Base-by-base conservation (phyloP, 176 grass and related monocot genomes). In the Oropetium thomaeum region DNA sequence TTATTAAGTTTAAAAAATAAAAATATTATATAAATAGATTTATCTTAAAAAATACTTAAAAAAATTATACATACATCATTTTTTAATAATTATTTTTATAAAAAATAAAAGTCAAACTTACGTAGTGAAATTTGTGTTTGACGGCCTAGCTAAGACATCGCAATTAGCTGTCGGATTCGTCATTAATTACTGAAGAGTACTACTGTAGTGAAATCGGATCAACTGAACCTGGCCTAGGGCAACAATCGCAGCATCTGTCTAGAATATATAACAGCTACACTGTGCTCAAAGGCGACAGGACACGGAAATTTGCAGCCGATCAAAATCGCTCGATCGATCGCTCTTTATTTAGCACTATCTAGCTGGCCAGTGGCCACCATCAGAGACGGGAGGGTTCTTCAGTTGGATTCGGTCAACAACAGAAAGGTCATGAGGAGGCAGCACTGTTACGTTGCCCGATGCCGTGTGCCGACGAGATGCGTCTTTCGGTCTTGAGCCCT, bases 351-450 rank as follows among this genome's bases (percentile, higher is more conserved):
- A 30, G 59, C 48, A 20, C 19, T 0, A 37, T 7, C 35, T 52
- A 22, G 48, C 48, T 52, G 48, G 48, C 11, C 32, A 26, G 22
- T n/a, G n/a, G n/a, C n/a, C n/a, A n/a, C n/a, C n/a, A n/a, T n/a
- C 49, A 27, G 7, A 37, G n/a, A n/a, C n/a, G 35, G 35, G 35
- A 37, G 35, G 35, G 5, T 37, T 37, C 7, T 26, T 2, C 41
- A n/a, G n/a, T n/a, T n/a, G n/a, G n/a, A n/a, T n/a, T n/a, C n/a
- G 77, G 70, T 63, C 77, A 86, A 55, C 77, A 70, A 15, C 8
- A 31, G 30, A 85, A 73, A 79, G 39, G 8, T 12, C 0, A 73
- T 19, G 34, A 28, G n/a, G n/a, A n/a, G n/a, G n/a, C n/a, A n/a
- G 0, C 13, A 62, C 62, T 69, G 54, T 69, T 75, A 33, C 1